Percentiles rank a stretch among this genome's conserved stretches.
These are phyloP conservation scores for Rutidosis leptorrhynchoides DNA, from an alignment of 129 eudicot species.

Conservation along the genomic window DNA sequence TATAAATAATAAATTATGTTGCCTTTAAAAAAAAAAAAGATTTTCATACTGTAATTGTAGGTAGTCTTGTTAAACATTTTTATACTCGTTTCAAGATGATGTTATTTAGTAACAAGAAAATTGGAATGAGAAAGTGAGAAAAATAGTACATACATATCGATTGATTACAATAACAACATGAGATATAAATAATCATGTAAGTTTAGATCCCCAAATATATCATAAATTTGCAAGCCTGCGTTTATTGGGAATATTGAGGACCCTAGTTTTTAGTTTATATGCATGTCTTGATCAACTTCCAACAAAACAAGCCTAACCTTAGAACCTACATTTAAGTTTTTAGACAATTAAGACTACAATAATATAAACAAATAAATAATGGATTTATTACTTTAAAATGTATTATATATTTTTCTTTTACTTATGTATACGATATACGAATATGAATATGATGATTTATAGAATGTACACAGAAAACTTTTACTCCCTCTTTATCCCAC, in stretches of 20 bases:
- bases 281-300: slow-evolving; percentile 20
- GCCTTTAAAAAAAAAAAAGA: no score
- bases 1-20: no score
- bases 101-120: neutral
- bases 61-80: no score
- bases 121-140: no score
- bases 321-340: slow-evolving; percentile 18
- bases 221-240: slow-evolving; percentile 23
- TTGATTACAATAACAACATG: neutral
- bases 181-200: neutral
- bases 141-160: neutral
- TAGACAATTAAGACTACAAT: neutral
- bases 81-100: no score
- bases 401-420: no score
- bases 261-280: neutral
- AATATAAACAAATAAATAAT: neutral
- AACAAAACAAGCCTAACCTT: slow-evolving; percentile 33
- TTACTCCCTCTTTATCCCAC: no score
- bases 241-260: slow-evolving; percentile 20
- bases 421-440: no score
- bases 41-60: no score
- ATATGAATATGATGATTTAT: no score
- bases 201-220: slow-evolving; percentile 19
- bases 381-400: no score
- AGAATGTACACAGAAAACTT: no score